phyloP scores from a whole-genome alignment of 2,329 filamentous ascomycete genomes.

The Curvularia spicifera region DNA sequence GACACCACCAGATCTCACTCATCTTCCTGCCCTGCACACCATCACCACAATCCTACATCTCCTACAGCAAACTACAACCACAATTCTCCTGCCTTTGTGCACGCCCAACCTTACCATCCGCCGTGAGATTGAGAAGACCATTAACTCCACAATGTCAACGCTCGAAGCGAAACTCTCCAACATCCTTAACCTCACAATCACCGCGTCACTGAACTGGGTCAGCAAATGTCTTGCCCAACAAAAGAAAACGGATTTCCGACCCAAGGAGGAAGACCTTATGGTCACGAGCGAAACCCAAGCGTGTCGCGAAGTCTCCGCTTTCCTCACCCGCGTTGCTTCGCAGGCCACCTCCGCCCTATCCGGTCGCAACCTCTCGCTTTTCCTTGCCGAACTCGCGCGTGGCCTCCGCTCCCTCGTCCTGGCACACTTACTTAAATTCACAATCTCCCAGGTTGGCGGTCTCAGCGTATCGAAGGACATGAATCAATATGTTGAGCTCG shows the following conservation, averaged over 20 bases:
- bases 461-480: constrained; percentile 97
- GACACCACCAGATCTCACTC: constrained; percentile 84
- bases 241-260: constrained; percentile 88
- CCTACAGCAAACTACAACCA: constrained; percentile 89
- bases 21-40: constrained; percentile 77
- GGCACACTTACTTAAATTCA: constrained; percentile 93
- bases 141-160: constrained; percentile 72
- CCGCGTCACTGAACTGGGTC: constrained; percentile 78
- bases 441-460: constrained; percentile 89
- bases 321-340: constrained; percentile 72
- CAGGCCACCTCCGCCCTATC: constrained; percentile 74
- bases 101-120: constrained; percentile 89
- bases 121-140: constrained; percentile 85
- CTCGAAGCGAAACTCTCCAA: constrained; percentile 85
- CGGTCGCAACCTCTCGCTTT: constrained; percentile 80
- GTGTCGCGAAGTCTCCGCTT: constrained; percentile 80
- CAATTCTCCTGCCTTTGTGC: constrained; percentile 87
- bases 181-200: constrained; percentile 72
- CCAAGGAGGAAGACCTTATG: constrained; percentile 69
- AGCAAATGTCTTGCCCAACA: constrained; percentile 74
- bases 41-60: constrained; percentile 90
- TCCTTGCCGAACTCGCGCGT: constrained; percentile 83
- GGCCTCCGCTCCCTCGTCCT: constrained; percentile 80
- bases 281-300: constrained; percentile 71
- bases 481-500: constrained; percentile 85